Percentiles rank a stretch among this genome's conserved stretches.
phyloP scores from a whole-genome alignment of 352 stramenopile genomes.

The Pythium aphanidermatum region DNA sequence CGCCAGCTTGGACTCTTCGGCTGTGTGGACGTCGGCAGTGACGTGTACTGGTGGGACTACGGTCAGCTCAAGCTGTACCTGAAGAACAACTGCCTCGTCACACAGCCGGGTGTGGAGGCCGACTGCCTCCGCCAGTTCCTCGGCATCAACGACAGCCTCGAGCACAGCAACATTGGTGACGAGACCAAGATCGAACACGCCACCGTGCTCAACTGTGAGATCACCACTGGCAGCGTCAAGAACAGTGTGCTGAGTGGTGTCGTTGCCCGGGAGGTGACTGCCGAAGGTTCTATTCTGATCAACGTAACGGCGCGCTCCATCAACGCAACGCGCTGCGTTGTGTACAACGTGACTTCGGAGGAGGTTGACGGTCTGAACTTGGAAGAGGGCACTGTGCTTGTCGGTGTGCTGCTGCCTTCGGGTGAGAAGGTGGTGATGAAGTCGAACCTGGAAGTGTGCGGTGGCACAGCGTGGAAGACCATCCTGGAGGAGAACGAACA shows the following conservation, averaged over 20 bases:
- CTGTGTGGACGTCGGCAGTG: conserved; percentile 94
- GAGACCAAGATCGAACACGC: conserved; percentile 50
- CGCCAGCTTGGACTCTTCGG: conserved; percentile 91
- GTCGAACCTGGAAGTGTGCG: conserved; percentile 90
- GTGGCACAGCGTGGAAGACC: conserved; percentile 92
- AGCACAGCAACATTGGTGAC: conserved; percentile 70
- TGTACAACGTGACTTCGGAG: conserved; percentile 97
- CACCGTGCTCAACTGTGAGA: conserved; percentile 79
- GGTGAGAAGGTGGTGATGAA: conserved; percentile 92
- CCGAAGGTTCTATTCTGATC: conserved; percentile 95
- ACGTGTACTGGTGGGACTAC: conserved; percentile 99
- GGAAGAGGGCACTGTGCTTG: conserved; percentile 90
- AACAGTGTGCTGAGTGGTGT: conserved; percentile 90
- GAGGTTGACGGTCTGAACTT: conserved; percentile 87
- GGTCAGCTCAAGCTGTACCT: conserved; percentile 97
- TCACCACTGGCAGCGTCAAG: conserved; percentile 56
- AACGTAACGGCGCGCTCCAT: conserved; percentile 97
- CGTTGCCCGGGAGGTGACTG: conserved; percentile 84
- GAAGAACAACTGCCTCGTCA: conserved; percentile 95
- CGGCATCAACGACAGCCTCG: conserved; percentile 65
- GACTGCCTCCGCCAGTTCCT: conserved; percentile 77
- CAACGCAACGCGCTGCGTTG: conserved; percentile 89
- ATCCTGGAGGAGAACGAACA: conserved; percentile 89
- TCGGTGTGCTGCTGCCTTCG: conserved; percentile 90
- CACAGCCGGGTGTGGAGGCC: conserved; percentile 74